phyloP scores from a whole-genome alignment of 2,329 filamentous ascomycete genomes.

The Xylariaceae sp. region DNA sequence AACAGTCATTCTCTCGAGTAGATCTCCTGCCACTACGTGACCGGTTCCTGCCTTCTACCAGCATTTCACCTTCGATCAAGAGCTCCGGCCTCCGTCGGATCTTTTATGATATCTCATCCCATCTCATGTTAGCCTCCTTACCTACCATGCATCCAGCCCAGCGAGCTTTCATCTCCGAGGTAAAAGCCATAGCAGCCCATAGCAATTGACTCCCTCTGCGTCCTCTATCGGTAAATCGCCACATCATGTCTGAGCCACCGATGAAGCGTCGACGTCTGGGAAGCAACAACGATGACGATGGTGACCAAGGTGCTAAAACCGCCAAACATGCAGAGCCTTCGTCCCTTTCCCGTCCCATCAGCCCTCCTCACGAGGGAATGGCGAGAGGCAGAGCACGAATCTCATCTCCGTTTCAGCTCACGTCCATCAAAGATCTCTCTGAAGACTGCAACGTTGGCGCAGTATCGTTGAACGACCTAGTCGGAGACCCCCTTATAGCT shows the following conservation, averaged over 20 bases:
- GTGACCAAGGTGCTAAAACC: constrained; percentile 4
- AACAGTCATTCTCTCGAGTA: too few relatives aligned
- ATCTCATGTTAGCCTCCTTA: too few relatives aligned
- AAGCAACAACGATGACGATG: constrained; percentile 13
- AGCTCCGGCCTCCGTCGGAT: too few relatives aligned
- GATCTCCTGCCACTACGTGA: too few relatives aligned
- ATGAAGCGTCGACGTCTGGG: constrained; percentile 28
- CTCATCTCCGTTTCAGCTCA: constrained; percentile 67
- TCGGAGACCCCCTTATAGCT: constrained; percentile 69
- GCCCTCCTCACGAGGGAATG: constrained; percentile 41
- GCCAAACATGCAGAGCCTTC: constrained; percentile 20
- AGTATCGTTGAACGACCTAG: constrained; percentile 60
- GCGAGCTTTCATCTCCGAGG: too few relatives aligned
- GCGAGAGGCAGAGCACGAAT: constrained; percentile 26
- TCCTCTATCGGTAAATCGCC: neutral
- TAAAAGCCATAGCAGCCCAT: too few relatives aligned
- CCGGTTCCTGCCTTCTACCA: too few relatives aligned
- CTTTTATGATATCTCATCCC: too few relatives aligned
- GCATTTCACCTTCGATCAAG: too few relatives aligned
- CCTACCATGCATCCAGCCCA: too few relatives aligned
- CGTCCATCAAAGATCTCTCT: constrained; percentile 61
- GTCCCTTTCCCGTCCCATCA: constrained; percentile 41
- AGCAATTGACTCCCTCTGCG: too few relatives aligned
- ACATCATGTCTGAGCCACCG: constrained; percentile 26
- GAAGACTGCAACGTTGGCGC: constrained; percentile 59